Base-by-base conservation (phyloP, 2,329 filamentous ascomycete genomes). In the Basipetospora sp. region DNA sequence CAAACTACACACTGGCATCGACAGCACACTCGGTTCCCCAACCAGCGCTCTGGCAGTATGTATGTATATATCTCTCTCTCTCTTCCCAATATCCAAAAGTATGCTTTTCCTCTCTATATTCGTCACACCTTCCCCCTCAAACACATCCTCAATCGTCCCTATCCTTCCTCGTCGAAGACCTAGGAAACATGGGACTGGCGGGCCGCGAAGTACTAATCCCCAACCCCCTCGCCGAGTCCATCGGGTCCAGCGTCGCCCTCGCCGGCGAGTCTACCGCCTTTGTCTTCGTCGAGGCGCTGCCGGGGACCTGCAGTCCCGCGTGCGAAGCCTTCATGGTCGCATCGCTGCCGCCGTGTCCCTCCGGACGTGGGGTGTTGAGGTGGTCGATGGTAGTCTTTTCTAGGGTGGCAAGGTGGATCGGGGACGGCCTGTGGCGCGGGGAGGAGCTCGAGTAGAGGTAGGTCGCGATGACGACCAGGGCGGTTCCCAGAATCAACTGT, bases 401-500 rank as follows among this genome's bases (percentile, higher is more conserved):
- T 50, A 80, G 86, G 45, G 65, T 74, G 33, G 77, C 78, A 43
- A 87, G 77, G 44, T 62, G 71, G 48, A 84, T 74, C 0, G 79
- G 74, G 1, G 73, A 63, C 16, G 82, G 74, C 13, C 76, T 71
- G 44, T 85, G 73, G 1, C 75, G 69, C 6, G 38, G 39, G 5
- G 71, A 69, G n/a, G 36, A 33, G 15, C 30, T 38, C 43, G 74
- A 85, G 63, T 94, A 94, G 13, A 94, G 66, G 54, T 86, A 94
- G 2, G 85, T 92, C 3, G 87, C 80, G 30, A 74, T 67, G 1
- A 94, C 62, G 8, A 96, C 87, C 34, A 90, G 63, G 9, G 67
- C 64, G 0, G 87, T 87, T 38, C 90, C 90, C 35, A 85, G 43
- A 27, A 93, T 50, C 55, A 93, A 94, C 87, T 94, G 48, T 14